Evolutionary conservation across 1,284 basidiomycete genomes (phyloP), one percentile per base, ranked within the genome.

Genomic region (Amylostereum chailletii): DNA sequence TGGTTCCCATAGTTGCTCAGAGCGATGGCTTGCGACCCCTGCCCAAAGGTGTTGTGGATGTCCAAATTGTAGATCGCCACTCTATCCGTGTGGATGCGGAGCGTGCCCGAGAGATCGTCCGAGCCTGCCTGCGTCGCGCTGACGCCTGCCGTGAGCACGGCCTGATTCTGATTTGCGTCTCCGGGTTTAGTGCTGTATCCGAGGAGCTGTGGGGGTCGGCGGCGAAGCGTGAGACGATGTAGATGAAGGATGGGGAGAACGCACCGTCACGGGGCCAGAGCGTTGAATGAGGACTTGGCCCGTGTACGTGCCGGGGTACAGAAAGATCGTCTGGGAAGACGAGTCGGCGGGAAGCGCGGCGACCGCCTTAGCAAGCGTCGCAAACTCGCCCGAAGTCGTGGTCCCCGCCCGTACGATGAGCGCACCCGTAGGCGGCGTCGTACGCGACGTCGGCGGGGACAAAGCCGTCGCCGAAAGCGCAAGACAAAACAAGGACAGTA

Each of bases 1-100:
- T 68, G 65, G 45, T 63, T 72, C 3, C 72, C 76, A 51, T 78
- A 75, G 48, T 76, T 70, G 57, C 75, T 76, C 46, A 79, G 59
- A 1, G 76, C 76, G 48, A 78, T 74, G 1, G 77, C 78, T 54
- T 79, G 76, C 2, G 65, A 55, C 10, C 72, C 75, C 19, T 62
- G 55, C 1, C 77, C 78, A 51, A 69, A 75, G 1, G 71, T 75
- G 57, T 81, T 80, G 48, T 69, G 70, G 37, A 80, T 70, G 53
- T 80, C 72, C 41, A 79, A 66, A 51, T 79, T 79, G 59, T 79
- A 81, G 63, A 79, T 66, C 48, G 65, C 66, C 54, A 79, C 76
- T 52, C 74, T 64, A 51, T 75, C 59, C 51, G 72, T 74, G 59
- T 79, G 74, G 33, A 79, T 65, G 36, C 75, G 71, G 29, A 81